A percentile compares a stretch with the other conserved stretches of the same genome.
Evolutionary conservation across 495 filamentous ascomycete species (phyloP).

Genomic region (Barbatosphaeria neglecta): DNA sequence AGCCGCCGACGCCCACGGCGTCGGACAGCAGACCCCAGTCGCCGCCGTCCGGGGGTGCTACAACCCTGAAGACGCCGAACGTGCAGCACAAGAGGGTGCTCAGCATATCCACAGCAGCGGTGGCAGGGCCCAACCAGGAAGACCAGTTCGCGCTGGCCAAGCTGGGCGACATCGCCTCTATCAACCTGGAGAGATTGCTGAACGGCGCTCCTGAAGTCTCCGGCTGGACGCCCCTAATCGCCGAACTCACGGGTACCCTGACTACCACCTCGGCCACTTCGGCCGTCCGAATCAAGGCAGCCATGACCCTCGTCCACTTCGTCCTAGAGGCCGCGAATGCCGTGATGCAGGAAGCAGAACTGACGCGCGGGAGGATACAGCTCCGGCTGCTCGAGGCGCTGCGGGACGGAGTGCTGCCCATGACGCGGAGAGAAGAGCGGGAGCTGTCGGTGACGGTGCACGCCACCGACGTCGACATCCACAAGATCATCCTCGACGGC

Average conservation of each 20-base stretch:
- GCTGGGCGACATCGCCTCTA: constrained; percentile 60
- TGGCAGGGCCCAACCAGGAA: constrained; percentile 46
- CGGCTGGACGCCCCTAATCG: constrained; percentile 65
- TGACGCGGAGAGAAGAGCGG: constrained; percentile 32
- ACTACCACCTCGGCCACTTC: constrained; percentile 40
- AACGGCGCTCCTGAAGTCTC: constrained; percentile 47
- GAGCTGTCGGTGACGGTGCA: constrained; percentile 39
- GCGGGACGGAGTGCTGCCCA: constrained; percentile 36
- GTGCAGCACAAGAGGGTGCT: constrained; percentile 44
- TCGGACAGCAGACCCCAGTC: constrained; percentile 22
- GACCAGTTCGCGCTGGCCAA: constrained; percentile 75
- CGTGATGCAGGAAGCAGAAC: constrained; percentile 33
- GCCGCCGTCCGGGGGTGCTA: constrained; percentile 10
- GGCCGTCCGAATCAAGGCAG: constrained; percentile 57
- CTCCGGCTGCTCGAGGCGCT: constrained; percentile 60
- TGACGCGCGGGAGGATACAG: constrained; percentile 48
- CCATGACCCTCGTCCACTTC: constrained; percentile 62
- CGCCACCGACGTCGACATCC: constrained; percentile 64
- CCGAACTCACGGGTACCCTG: constrained; percentile 56
- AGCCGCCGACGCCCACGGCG: constrained; percentile 17
- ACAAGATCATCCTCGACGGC: constrained; percentile 68
- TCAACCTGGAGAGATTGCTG: constrained; percentile 69
- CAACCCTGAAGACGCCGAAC: constrained; percentile 18
- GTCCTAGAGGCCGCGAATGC: constrained; percentile 51
- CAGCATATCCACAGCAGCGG: constrained; percentile 47